Percentiles rank a stretch among this genome's conserved stretches.
phyloP scores from a whole-genome alignment of 108 stramenopile species.

The Discostella stelligeroides region DNA sequence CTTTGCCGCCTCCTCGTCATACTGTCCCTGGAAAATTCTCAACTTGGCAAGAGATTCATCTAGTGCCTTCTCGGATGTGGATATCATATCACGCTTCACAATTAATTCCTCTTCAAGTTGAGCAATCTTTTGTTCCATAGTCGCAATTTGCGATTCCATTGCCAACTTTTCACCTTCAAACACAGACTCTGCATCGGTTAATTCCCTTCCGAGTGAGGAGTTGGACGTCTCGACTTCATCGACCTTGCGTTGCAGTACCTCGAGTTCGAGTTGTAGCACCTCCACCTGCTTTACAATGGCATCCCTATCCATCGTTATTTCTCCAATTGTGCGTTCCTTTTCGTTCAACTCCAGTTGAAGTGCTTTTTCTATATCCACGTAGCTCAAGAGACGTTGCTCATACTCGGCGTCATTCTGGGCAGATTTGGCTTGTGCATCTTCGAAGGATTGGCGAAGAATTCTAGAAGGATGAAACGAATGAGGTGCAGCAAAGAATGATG shows the following conservation, averaged over 20 bases:
- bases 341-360: slow-evolving; percentile 19
- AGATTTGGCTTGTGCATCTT: slow-evolving; percentile 31
- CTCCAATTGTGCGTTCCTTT: slow-evolving; percentile 28
- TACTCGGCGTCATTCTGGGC: slow-evolving; percentile 17
- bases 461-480: slow-evolving; percentile 15
- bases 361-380: slow-evolving; percentile 27
- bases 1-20: slow-evolving; percentile 14
- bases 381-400: slow-evolving; percentile 21
- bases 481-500: background rate
- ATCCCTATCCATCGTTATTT: slow-evolving; percentile 21
- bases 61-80: slow-evolving; percentile 25
- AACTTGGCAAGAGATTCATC: slow-evolving; percentile 32
- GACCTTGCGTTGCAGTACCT: slow-evolving; percentile 27
- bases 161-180: slow-evolving; percentile 1
- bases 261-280: slow-evolving; percentile 25
- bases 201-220: slow-evolving; percentile 18
- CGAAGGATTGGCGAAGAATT: slow-evolving; percentile 22
- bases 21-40: slow-evolving; percentile 10
- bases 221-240: slow-evolving; percentile 18
- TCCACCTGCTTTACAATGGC: slow-evolving; percentile 30
- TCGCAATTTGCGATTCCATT: slow-evolving; percentile 8
- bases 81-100: slow-evolving; percentile 21
- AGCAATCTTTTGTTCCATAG: slow-evolving; percentile 24
- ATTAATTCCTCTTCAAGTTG: slow-evolving; percentile 31
- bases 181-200: slow-evolving; percentile 11